Percentiles rank a stretch among this genome's conserved stretches.
Evolutionary conservation across 495 filamentous ascomycete species (phyloP).

Genomic region (Staphylotrichum longicolle): DNA sequence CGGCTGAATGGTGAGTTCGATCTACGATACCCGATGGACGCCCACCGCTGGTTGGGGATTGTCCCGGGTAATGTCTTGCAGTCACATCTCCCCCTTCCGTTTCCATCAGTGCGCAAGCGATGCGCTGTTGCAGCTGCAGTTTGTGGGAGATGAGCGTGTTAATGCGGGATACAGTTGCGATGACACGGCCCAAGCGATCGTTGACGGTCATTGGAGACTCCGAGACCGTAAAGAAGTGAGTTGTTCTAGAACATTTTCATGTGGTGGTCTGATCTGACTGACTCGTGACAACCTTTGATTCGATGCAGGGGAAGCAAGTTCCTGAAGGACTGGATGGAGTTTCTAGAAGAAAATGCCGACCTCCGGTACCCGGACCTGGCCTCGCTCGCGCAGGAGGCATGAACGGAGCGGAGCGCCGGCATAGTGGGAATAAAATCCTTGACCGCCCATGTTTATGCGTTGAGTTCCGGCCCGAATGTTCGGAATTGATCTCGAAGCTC

Average conservation of each 20-base stretch:
- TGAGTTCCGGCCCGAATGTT: constrained; percentile 8
- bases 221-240: constrained; percentile 82
- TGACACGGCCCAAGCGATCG: constrained; percentile 90
- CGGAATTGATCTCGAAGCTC: constrained; percentile 4
- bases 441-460: not conserved
- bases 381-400: constrained; percentile 44
- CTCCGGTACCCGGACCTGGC: constrained; percentile 75
- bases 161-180: constrained; percentile 64
- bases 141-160: constrained; percentile 14
- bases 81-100: not conserved
- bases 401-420: constrained; percentile 16
- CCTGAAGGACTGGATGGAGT: constrained; percentile 85
- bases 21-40: not conserved
- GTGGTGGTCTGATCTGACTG: constrained; percentile 4
- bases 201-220: constrained; percentile 89
- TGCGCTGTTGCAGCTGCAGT: not conserved
- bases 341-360: constrained; percentile 80
- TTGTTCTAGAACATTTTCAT: constrained; percentile 23
- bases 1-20: constrained; percentile 74
- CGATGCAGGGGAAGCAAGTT: constrained; percentile 68
- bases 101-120: constrained; percentile 1
- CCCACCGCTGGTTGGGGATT: not conserved
- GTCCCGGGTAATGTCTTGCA: constrained; percentile 1
- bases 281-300: constrained; percentile 12
- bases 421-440: not conserved